Percentiles rank a stretch among this genome's conserved stretches.
These are phyloP conservation scores for Verticillium zaregamsianum DNA, from an alignment of 2,329 filamentous ascomycete species.

Conservation along the genomic window DNA sequence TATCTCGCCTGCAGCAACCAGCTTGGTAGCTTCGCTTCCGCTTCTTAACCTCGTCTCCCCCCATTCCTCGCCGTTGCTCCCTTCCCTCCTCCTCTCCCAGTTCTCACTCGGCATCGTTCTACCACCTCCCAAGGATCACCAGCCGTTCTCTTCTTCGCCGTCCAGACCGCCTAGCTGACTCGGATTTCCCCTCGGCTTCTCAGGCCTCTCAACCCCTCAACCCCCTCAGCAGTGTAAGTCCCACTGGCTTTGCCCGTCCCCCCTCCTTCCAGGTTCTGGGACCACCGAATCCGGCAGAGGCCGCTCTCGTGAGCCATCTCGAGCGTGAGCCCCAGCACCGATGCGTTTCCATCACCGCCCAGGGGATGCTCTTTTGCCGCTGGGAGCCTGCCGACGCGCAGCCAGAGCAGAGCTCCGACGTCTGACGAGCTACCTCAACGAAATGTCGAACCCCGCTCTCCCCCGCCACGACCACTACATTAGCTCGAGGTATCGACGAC, in stretches of 20 bases:
- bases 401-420: background rate
- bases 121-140: background rate
- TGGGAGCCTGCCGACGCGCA: background rate
- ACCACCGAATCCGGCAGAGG: background rate
- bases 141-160: background rate
- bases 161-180: background rate
- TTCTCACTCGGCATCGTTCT: background rate
- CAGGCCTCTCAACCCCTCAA: background rate
- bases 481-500: background rate
- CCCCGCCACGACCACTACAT: background rate
- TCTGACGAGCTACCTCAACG: background rate
- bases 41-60: background rate
- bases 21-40: background rate
- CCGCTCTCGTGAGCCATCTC: background rate
- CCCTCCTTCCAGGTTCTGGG: background rate
- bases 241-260: background rate
- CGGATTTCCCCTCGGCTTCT: background rate
- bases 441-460: background rate
- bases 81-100: conserved; percentile 7
- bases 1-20: background rate
- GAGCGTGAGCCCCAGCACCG: background rate
- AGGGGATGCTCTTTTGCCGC: background rate
- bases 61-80: conserved; percentile 8
- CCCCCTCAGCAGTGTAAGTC: background rate
- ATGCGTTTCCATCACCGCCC: background rate